A percentile compares a stretch with the other conserved stretches of the same genome.
phyloP scores from a whole-genome alignment of 179 eudicot species.

The Silene coronaria region DNA sequence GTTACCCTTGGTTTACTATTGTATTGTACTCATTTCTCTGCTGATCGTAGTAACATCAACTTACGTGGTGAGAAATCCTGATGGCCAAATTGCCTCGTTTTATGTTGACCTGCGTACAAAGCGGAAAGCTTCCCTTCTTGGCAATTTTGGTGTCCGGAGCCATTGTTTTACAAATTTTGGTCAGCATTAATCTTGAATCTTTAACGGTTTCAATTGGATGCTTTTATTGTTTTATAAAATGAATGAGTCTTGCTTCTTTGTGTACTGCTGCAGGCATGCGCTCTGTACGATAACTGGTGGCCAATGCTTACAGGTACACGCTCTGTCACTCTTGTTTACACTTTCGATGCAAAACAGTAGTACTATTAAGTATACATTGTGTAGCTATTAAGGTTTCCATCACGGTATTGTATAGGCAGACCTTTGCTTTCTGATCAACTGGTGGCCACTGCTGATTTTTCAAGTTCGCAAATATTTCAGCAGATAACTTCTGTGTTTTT shows the following conservation, averaged over 20 bases:
- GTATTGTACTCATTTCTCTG: too few relatives aligned
- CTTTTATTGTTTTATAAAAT: background rate
- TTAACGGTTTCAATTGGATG: background rate
- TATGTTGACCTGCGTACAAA: slow-evolving; percentile 60
- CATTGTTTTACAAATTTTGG: slow-evolving; percentile 82
- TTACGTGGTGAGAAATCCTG: slow-evolving; percentile 30
- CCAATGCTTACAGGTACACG: slow-evolving; percentile 83
- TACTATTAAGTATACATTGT: too few relatives aligned
- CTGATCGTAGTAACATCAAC: too few relatives aligned
- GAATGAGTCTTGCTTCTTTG: background rate
- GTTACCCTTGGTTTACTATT: too few relatives aligned
- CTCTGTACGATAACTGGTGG: slow-evolving; percentile 93
- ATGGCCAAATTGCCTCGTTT: slow-evolving; percentile 74
- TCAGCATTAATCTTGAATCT: slow-evolving; percentile 24
- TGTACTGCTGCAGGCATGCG: slow-evolving; percentile 70
- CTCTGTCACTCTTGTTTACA: background rate
- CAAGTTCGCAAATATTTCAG: too few relatives aligned
- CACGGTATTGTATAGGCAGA: too few relatives aligned
- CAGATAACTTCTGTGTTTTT: too few relatives aligned
- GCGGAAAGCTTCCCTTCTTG: slow-evolving; percentile 72
- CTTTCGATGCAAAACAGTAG: too few relatives aligned
- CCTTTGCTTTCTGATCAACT: too few relatives aligned
- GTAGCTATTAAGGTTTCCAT: too few relatives aligned
- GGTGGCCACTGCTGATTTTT: too few relatives aligned
- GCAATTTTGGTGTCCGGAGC: slow-evolving; percentile 82